These are phyloP conservation scores for Globisporangium iwayamae DNA, from an alignment of 352 stramenopile species.

Conservation along the genomic window DNA sequence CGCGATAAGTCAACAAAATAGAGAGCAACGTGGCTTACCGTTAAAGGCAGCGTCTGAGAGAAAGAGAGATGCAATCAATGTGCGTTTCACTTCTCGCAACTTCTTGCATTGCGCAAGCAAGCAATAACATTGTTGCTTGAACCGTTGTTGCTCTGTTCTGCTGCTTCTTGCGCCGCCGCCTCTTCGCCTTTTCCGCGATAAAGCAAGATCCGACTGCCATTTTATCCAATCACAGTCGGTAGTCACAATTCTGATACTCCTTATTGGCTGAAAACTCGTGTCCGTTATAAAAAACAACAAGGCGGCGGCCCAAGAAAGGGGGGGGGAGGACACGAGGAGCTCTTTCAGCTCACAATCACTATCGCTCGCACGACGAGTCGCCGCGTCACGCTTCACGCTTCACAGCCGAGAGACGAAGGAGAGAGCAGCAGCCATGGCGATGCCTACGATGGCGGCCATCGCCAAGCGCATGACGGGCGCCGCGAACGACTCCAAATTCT, in stretches of 20 bases:
- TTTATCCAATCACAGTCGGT: background rate
- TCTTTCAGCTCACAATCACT: background rate
- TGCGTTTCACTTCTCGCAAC: background rate
- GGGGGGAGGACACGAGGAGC: slow-evolving; percentile 9
- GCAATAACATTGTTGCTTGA: slow-evolving; percentile 3
- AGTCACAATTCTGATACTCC: too few relatives aligned
- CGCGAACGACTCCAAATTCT: slow-evolving; percentile 97
- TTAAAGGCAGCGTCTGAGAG: too few relatives aligned
- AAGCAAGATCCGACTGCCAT: background rate
- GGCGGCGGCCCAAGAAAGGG: background rate
- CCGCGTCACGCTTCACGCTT: background rate
- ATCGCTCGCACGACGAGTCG: background rate
- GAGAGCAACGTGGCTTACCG: too few relatives aligned
- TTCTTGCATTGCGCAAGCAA: background rate
- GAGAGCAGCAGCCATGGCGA: slow-evolving; percentile 45
- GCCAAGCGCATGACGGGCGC: slow-evolving; percentile 87
- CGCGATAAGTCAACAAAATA: background rate
- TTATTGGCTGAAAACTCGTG: slow-evolving; percentile 2
- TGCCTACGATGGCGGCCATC: slow-evolving; percentile 85
- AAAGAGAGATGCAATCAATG: background rate
- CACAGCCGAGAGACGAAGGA: background rate
- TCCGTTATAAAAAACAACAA: slow-evolving; percentile 13
- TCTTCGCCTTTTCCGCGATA: slow-evolving; percentile 1
- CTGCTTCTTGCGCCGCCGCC: background rate
- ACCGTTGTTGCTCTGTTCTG: slow-evolving; percentile 1